Evolutionary conservation across 1,284 basidiomycete species (phyloP), one percentile per base, ranked within the genome.

Genomic region (Ustilago loliicola): DNA sequence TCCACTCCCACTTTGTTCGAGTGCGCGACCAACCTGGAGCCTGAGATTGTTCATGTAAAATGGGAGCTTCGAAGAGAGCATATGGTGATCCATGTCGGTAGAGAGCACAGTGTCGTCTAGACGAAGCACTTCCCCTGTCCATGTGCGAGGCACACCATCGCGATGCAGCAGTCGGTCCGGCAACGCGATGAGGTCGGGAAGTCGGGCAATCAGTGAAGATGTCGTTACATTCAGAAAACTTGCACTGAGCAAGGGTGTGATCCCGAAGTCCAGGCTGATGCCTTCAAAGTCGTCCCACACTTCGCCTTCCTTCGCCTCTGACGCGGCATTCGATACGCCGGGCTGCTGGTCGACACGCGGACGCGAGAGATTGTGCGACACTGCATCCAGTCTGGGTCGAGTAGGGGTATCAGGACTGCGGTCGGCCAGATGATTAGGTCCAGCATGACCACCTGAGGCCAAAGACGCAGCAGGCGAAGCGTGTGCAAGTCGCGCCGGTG

Each of bases 241-340:
- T 4, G 79, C 80, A 1, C 51, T 21, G 0, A 65, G 47, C n/a
- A 80, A 64, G 6, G 78, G 67, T n/a, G 8, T 11, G 9, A 86
- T 72, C 38, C 80, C 83, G 45, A 85, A 84, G 61, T 85, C 79
- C 36, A 83, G 29, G 32, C 77, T 72, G 23, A 86, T 66, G 30
- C 74, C 70, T 25, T 71, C 60, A 48, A 74, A 73, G 50, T 74
- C 76, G 48, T 78, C 76, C 77, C 77, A 79, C 11, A 38, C n/a
- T 11, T 66, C 59, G 36, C 40, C 42, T 29, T 38, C n/a, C 3
- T 23, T 58, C n/a, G 29, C 17, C 10, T 45, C 56, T 7, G 38
- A 5, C 21, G 38, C 45, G 11, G 55, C 17, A 25, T 27, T 29
- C 29, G 48, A 30, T 38, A 40, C n/a, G 3, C 17, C 25, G 3